Conservation (phyloP, 2,329 filamentous ascomycete species). For the Cercospora sojina region DNA sequence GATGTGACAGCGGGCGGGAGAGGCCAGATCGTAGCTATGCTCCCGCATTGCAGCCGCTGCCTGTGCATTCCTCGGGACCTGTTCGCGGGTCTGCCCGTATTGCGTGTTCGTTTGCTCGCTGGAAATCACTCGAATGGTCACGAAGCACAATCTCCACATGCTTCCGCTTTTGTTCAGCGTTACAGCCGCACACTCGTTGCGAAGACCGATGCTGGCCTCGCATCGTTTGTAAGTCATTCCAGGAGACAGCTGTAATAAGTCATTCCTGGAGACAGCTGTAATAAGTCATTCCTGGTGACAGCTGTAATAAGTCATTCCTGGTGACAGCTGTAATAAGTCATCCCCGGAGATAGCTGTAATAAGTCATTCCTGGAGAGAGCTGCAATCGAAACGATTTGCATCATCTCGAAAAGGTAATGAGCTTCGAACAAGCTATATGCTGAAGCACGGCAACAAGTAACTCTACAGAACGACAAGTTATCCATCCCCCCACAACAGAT, state of each 20-base stretch:
- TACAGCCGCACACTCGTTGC: background rate
- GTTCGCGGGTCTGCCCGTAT: background rate
- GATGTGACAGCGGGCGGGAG: background rate
- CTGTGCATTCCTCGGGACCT: background rate
- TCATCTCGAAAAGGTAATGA: background rate
- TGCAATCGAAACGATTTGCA: background rate
- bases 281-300: too few relatives aligned
- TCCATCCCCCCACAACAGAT: background rate
- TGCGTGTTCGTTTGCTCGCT: background rate
- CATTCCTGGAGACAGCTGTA: background rate
- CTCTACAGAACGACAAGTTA: background rate
- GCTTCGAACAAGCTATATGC: background rate
- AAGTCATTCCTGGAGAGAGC: background rate
- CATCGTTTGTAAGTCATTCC: background rate
- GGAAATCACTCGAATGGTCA: background rate
- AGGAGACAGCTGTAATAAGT: background rate
- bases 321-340: background rate
- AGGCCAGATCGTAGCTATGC: slow-evolving; percentile 4
- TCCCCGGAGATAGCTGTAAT: background rate
- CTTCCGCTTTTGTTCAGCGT: background rate
- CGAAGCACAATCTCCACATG: background rate
- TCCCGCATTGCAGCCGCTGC: slow-evolving; percentile 16
- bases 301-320: background rate
- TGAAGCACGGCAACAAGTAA: background rate
- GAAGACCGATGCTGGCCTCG: background rate